Percentiles rank a stretch among this genome's conserved stretches.
phyloP scores from a whole-genome alignment of 306 rosid genomes.

The Rosa persica region DNA sequence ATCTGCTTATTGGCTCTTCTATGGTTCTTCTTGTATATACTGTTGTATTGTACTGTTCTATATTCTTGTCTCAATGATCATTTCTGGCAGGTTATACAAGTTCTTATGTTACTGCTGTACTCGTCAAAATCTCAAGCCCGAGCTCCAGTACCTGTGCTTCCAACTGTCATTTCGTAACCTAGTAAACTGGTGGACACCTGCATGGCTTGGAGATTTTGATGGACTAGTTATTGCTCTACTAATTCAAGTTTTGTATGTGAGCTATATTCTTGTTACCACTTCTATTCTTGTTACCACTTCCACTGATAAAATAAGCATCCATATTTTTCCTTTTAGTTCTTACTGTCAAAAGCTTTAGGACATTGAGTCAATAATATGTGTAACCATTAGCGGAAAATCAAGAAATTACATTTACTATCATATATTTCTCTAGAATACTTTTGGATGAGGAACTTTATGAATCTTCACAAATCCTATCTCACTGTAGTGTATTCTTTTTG shows the following conservation, averaged over 20 bases:
- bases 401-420: background rate
- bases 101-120: slow-evolving; percentile 33
- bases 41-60: background rate
- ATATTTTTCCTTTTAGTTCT: background rate
- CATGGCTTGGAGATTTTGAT: slow-evolving; percentile 32
- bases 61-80: slow-evolving; percentile 4
- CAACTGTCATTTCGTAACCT: slow-evolving; percentile 27
- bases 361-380: background rate
- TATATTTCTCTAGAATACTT: background rate
- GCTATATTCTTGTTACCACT: slow-evolving; percentile 25
- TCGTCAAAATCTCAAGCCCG: slow-evolving; percentile 25
- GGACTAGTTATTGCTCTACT: slow-evolving; percentile 38
- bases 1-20: background rate
- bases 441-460: background rate
- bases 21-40: background rate
- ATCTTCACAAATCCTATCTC: background rate
- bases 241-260: slow-evolving; percentile 38
- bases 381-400: background rate
- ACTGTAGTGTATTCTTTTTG: background rate
- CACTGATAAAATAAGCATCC: slow-evolving; percentile 12
- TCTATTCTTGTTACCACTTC: slow-evolving; percentile 21
- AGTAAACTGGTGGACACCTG: slow-evolving; percentile 25
- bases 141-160: slow-evolving; percentile 21
- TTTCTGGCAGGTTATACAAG: slow-evolving; percentile 46
- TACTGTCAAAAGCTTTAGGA: background rate